Base-by-base conservation (phyloP, 2,329 filamentous ascomycete genomes). In the Pseudogymnoascus sp. region DNA sequence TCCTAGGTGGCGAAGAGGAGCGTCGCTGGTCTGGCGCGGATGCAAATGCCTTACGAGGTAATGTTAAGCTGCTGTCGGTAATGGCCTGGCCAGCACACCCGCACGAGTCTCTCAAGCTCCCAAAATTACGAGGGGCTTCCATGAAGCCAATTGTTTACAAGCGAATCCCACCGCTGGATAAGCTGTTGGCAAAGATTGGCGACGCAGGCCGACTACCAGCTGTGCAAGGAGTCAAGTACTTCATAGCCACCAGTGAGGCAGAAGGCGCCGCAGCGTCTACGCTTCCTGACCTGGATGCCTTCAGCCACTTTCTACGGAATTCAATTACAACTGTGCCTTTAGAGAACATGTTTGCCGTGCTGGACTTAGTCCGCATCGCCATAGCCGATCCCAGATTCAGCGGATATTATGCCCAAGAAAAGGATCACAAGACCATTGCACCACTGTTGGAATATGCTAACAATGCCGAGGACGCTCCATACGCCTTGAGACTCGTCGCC, bases 11-110 rank as follows among this genome's bases (percentile, higher is more conserved):
- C 1, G 76, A 87, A 64, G 84, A 93, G 71, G 83, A 90, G 58
- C 87, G 91, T 65, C 82, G 88, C 67, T 97, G 92, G 92, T 82
- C 81, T 59, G 92, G 92, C 1, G 90, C 89, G 0, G 87, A 92
- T 69, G 80, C 84, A 2, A 78, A 80, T 10, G 79, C 84, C 13
- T 78, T 97, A 12, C 82, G 84, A 60, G 82, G 82, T 13, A 94
- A 92, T 63, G 80, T 96, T 10, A 83, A 85, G 35, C 79, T 92
- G 52, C 77, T 97, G 2, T 77, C 92, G 1, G 82, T 90, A 64
- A 89, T 90, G 80, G 88, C 88, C 0, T 84, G 85, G 71, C 88
- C 89, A 25, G 76, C 82, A 2, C 93, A 97, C 70, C 87, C 85
- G 0, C 93, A 97, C 72, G 80, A 85, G 37, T 80, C 80, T 6